phyloP scores from a whole-genome alignment of 805 yeast species.

The Metschnikowia baotianmanensis region DNA sequence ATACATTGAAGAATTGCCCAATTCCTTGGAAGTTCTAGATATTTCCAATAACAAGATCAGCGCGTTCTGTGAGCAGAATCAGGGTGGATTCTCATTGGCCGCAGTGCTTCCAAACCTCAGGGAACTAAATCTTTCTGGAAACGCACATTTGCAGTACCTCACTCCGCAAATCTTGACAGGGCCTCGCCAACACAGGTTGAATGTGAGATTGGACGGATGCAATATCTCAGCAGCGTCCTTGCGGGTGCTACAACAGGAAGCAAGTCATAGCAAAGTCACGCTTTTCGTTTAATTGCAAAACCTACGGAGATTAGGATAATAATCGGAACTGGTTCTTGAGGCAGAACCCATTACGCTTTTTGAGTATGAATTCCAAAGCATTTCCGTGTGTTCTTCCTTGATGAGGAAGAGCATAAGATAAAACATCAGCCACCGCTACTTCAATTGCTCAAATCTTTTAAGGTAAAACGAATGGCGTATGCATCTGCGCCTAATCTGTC shows the following conservation, averaged over 20 bases:
- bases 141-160: constrained; percentile 8
- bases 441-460: too few relatives aligned
- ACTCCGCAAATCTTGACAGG: constrained; percentile 11
- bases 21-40: constrained; percentile 25
- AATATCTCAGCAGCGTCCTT: constrained; percentile 7
- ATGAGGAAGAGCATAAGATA: too few relatives aligned
- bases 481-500: too few relatives aligned
- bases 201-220: constrained; percentile 10
- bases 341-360: too few relatives aligned
- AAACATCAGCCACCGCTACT: too few relatives aligned
- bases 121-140: constrained; percentile 11
- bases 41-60: constrained; percentile 21
- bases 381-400: too few relatives aligned
- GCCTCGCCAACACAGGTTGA: constrained; percentile 1
- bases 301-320: too few relatives aligned
- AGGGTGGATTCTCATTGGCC: constrained; percentile 6
- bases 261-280: background rate
- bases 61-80: constrained; percentile 11
- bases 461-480: too few relatives aligned
- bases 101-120: constrained; percentile 14
- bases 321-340: too few relatives aligned
- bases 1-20: constrained; percentile 27
- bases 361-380: too few relatives aligned
- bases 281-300: background rate
- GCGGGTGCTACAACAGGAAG: constrained; percentile 5